Percentiles rank a stretch among this genome's conserved stretches.
Conservation (phyloP, 2,329 filamentous ascomycete genomes). For the Thielaviopsis euricoi region DNA sequence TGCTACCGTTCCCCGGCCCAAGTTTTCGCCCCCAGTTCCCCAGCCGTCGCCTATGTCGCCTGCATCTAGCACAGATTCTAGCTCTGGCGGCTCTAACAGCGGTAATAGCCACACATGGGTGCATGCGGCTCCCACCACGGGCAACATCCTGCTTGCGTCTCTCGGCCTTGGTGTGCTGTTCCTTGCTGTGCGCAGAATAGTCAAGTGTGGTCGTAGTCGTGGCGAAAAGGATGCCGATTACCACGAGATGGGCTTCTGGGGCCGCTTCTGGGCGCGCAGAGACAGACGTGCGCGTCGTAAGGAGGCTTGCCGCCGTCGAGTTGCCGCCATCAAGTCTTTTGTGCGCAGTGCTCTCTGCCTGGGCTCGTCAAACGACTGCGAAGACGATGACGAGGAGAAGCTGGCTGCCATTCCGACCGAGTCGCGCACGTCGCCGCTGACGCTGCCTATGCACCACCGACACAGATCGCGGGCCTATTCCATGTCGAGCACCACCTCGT, state of each 20-base stretch:
- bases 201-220: neutral
- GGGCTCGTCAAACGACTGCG: neutral
- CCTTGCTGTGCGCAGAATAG: neutral
- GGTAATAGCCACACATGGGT: neutral
- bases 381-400: constrained; percentile 5
- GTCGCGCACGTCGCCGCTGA: neutral
- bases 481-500: neutral
- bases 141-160: neutral
- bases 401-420: neutral
- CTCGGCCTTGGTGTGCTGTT: neutral
- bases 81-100: neutral
- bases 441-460: neutral
- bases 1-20: neutral
- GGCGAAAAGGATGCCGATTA: neutral
- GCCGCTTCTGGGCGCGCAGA: neutral
- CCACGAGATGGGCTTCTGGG: neutral
- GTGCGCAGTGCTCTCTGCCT: neutral
- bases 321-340: neutral
- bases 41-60: neutral
- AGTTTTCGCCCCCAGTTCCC: neutral
- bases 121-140: neutral
- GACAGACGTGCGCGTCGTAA: neutral
- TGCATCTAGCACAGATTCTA: neutral
- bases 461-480: neutral
- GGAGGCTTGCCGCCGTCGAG: neutral